Evolutionary conservation across 495 filamentous ascomycete genomes (phyloP).

Genomic region (Xylona heveae): DNA sequence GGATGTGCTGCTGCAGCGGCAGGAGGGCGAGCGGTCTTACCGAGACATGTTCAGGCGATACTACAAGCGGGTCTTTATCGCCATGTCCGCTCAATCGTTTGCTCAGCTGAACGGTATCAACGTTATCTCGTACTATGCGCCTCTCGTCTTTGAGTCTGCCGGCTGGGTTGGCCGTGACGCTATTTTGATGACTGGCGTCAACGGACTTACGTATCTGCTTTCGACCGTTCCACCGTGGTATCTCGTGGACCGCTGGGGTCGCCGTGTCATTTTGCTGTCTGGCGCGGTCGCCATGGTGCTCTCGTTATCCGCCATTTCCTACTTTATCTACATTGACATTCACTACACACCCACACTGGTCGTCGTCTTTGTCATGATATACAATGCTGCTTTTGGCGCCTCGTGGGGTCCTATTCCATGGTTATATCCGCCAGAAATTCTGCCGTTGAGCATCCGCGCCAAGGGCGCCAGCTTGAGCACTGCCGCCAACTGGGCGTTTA

Average conservation of each 20-base stretch:
- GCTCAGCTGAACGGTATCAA: slow-evolving; percentile 98
- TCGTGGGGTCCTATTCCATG: slow-evolving; percentile 99
- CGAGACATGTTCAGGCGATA: slow-evolving; percentile 90
- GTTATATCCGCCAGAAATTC: slow-evolving; percentile 94
- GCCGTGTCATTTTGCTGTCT: slow-evolving; percentile 73
- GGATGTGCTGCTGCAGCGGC: slow-evolving; percentile 77
- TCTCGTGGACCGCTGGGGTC: slow-evolving; percentile 81
- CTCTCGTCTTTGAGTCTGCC: slow-evolving; percentile 86
- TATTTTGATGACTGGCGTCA: slow-evolving; percentile 94
- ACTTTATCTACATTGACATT: slow-evolving; percentile 83
- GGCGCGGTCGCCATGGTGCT: slow-evolving; percentile 82
- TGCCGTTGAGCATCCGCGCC: slow-evolving; percentile 88
- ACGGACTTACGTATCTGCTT: slow-evolving; percentile 73
- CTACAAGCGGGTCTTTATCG: slow-evolving; percentile 80
- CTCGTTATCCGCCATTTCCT: slow-evolving; percentile 80
- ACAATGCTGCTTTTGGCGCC: slow-evolving; percentile 93
- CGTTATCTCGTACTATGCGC: slow-evolving; percentile 97
- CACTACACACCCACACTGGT: slow-evolving; percentile 57
- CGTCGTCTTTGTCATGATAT: slow-evolving; percentile 90
- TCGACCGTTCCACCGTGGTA: slow-evolving; percentile 96
- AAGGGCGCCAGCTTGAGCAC: slow-evolving; percentile 96
- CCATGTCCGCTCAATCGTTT: slow-evolving; percentile 93
- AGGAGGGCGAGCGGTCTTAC: slow-evolving; percentile 87
- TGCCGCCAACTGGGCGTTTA: slow-evolving; percentile 94
- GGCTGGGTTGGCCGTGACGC: slow-evolving; percentile 81